These are phyloP conservation scores for Plasmodium reichenowi DNA, from an alignment of 169 alveolate genomes.

Conservation along the genomic window DNA sequence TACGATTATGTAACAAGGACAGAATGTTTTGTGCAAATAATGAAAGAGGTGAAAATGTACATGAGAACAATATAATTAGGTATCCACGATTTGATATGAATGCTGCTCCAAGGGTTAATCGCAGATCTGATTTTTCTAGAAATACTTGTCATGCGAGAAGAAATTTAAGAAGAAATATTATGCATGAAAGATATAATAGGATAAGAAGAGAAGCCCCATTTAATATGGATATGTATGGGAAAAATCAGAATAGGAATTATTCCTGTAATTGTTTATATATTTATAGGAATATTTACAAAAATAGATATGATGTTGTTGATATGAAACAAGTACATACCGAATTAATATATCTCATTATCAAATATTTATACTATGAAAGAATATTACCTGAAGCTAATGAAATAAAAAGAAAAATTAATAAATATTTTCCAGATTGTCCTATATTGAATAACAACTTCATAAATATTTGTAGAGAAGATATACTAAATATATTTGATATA, in stretches of 20 bases:
- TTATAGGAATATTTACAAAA: conserved; percentile 14
- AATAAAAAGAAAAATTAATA: conserved; percentile 62
- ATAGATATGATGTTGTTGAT: conserved; percentile 6
- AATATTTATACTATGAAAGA: conserved; percentile 66
- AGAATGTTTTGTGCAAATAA: not conserved
- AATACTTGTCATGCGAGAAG: conserved; percentile 17
- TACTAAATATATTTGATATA: conserved; percentile 11
- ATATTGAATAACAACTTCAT: conserved; percentile 47
- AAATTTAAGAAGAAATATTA: conserved; percentile 22
- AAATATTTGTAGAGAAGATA: conserved; percentile 63
- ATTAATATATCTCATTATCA: conserved; percentile 42
- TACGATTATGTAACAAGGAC: conserved; percentile 11
- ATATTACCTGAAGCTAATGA: conserved; percentile 71
- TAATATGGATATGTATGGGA: conserved; percentile 19
- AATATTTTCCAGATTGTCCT: conserved; percentile 56
- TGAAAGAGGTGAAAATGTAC: not conserved
- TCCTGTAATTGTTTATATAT: conserved; percentile 46
- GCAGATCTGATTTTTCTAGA: conserved; percentile 22
- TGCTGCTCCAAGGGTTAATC: not conserved
- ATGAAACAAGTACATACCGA: conserved; percentile 62
- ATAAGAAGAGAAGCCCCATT: conserved; percentile 14
- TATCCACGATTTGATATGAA: not conserved
- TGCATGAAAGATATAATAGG: conserved; percentile 50
- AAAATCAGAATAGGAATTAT: conserved; percentile 11
- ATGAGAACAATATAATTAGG: conserved; percentile 15